phyloP scores from a whole-genome alignment of 2,329 filamentous ascomycete species.

The Chaetothyriales sp. region DNA sequence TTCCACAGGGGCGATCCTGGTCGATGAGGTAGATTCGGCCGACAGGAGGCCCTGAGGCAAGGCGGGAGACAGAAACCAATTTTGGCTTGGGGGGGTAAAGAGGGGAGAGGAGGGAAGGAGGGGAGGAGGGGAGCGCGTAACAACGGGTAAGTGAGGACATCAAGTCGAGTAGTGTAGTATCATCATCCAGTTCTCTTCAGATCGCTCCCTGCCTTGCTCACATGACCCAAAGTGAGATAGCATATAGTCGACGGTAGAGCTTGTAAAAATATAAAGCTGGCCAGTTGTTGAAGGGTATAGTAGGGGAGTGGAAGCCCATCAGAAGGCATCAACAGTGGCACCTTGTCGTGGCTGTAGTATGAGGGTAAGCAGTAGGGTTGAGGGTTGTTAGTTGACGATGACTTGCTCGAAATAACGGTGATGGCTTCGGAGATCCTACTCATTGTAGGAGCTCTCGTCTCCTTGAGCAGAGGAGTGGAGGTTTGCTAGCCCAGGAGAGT shows the following conservation, averaged over 20 bases:
- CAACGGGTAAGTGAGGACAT: no score
- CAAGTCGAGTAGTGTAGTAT: no score
- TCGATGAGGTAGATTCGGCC: background rate
- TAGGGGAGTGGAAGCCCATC: background rate
- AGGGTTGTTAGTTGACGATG: background rate
- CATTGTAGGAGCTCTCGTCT: background rate
- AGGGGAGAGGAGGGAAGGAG: no score
- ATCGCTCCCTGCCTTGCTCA: background rate
- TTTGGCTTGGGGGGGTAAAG: no score
- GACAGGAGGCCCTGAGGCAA: no score
- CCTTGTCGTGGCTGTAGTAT: background rate
- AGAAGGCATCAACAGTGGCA: background rate
- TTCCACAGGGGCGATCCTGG: background rate
- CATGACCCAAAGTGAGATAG: background rate
- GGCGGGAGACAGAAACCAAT: no score
- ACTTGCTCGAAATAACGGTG: background rate
- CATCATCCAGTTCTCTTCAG: background rate
- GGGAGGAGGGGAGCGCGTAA: no score
- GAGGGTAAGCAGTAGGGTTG: background rate
- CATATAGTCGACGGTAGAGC: background rate
- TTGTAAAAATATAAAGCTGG: background rate
- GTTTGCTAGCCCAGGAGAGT: background rate
- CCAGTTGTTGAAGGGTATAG: no score
- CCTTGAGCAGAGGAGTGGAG: background rate
- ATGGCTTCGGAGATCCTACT: background rate